Base-by-base conservation (phyloP, 2,329 filamentous ascomycete species). In the Talaromyces marneffei region DNA sequence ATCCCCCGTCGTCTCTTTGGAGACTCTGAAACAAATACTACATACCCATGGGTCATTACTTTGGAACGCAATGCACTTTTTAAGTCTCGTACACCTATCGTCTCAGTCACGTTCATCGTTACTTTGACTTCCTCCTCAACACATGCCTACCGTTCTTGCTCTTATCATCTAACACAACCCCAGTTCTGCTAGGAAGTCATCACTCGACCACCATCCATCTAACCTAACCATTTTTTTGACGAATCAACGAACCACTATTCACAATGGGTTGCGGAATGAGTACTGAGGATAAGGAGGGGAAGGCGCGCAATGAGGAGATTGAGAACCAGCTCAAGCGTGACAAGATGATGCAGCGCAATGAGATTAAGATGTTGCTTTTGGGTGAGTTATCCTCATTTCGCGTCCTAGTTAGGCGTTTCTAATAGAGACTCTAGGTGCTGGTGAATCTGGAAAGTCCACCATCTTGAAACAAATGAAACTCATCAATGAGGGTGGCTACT, bases 181-280 rank as follows among this genome's bases (percentile, higher is more conserved):
- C n/a, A 57, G 40, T 57, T 48, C 23, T 23, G 39, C 39, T 52
- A 52, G 48, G 29, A 52, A 44, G 40, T 29, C 55, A 25, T 35
- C 27, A 42, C 42, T 35, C 48, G 18, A 42, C 25, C 6, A 29
- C 39, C 27, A 39, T 35, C 40, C 29, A 23, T 60, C 33, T 57
- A 20, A 57, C 7, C 9, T n/a, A 20, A 57, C 7, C 9, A 10
- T 25, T 35, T 40, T 53, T 27, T 57, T 63, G 29, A 63, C 59
- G 59, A 59, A 48, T 53, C 56, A 59, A 59, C 65, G 65, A 59
- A 65, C 60, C 57, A 69, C 77, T 35, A 79, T 82, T 76, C 88
- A 92, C 83, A 73, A 99, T 99, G 94, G 94, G 94, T 87, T 99
- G 94, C 79, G 93, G 93, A 81, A 96, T 97, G 91, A 97, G 93